Evolutionary conservation across 164 flowering plant species (phyloP), one percentile per base, ranked within the genome.

Genomic region (Vitis rotundifolia): DNA sequence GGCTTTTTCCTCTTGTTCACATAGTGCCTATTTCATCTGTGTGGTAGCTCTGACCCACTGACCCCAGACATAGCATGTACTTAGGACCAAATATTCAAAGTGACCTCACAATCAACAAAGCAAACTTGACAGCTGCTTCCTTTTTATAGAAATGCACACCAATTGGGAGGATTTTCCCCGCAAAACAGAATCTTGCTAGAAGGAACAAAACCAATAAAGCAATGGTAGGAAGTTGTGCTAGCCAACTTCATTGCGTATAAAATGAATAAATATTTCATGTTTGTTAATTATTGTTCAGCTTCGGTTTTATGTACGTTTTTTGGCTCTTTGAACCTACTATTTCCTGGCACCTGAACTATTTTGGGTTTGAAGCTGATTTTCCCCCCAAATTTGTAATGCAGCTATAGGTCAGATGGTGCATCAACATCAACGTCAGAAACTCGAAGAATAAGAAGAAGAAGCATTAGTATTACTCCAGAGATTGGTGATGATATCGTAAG

Each of bases 401-500:
- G 70, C 68, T 76, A 73, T 84, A 90, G 95, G 79, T 94, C 98
- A 58, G 97, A 81, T 64, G 97, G 97, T 49, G 83, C 93, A 66
- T 79, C 95, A 68, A 76, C 83, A 16, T 78, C 95, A 68, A 76
- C 83, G 19, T 78, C 88, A 63, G 95, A 85, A 51, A 73, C 88
- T 70, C 97, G 94, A 53, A 81, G 93, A 79, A 59, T 85, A 69
- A 82, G 96, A 78, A 79, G 98, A 76, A 84, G 99, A 73, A 91
- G 97, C 81, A 90, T 91, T 48, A 95, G 98, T 80, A 93, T 95
- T 70, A 90, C 97, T 26, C 99, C 99, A 28, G 98, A 91, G 79
- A 95, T 95, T 84, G 92, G 99, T 59, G 99, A 95, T 84, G 97
- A 95, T 70, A 95, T 95, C 54, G 99, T 90, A 59, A 95, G 99